A percentile compares a stretch with the other conserved stretches of the same genome.
phyloP scores from a whole-genome alignment of 2,329 filamentous ascomycete species.

The Dactylonectria estremocensis region DNA sequence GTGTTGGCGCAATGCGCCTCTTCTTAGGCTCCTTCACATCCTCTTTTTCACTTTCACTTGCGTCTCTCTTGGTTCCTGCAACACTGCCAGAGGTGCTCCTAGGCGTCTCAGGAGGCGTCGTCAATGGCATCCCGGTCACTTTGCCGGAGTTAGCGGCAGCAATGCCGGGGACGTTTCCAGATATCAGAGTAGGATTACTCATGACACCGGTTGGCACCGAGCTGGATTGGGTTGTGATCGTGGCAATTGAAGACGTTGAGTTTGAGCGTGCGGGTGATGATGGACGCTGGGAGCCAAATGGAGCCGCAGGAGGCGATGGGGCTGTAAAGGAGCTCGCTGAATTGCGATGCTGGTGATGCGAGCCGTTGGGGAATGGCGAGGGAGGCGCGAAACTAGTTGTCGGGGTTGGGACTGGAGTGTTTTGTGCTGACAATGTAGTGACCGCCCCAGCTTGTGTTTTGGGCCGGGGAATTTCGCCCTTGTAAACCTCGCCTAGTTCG shows the following conservation, averaged over 20 bases:
- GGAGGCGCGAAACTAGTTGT: slow-evolving; percentile 74
- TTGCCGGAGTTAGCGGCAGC: slow-evolving; percentile 80
- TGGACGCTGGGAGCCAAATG: slow-evolving; percentile 76
- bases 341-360: slow-evolving; percentile 70
- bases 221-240: slow-evolving; percentile 77
- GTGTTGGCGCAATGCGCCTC: slow-evolving; percentile 79
- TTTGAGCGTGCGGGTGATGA: slow-evolving; percentile 89
- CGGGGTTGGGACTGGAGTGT: slow-evolving; percentile 80
- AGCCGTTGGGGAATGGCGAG: slow-evolving; percentile 68
- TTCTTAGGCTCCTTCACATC: slow-evolving; percentile 74
- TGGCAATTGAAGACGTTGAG: slow-evolving; percentile 85
- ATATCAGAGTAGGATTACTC: slow-evolving; percentile 84
- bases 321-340: slow-evolving; percentile 71
- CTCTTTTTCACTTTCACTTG: slow-evolving; percentile 68
- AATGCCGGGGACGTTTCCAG: slow-evolving; percentile 83
- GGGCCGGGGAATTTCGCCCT: slow-evolving; percentile 72
- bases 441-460: slow-evolving; percentile 61
- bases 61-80: slow-evolving; percentile 70
- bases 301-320: slow-evolving; percentile 69
- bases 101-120: slow-evolving; percentile 93
- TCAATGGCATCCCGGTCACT: slow-evolving; percentile 78
- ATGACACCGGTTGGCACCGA: slow-evolving; percentile 67
- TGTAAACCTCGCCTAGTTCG: slow-evolving; percentile 88
- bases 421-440: slow-evolving; percentile 70
- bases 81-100: slow-evolving; percentile 55